These are phyloP conservation scores for Torulaspora quercuum DNA, from an alignment of 805 yeast species.

Conservation along the genomic window DNA sequence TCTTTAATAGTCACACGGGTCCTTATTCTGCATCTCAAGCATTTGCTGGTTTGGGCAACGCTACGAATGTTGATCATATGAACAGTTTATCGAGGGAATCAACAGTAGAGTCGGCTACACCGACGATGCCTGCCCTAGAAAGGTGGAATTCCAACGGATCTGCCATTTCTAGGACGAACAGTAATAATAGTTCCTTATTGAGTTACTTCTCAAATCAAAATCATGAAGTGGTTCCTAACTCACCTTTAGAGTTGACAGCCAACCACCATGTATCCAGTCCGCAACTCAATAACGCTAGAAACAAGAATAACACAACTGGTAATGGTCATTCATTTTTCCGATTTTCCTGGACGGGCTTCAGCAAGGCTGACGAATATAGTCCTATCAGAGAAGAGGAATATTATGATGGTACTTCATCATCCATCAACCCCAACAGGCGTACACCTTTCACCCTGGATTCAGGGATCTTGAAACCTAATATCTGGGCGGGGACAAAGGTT, in stretches of 20 bases:
- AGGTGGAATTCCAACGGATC: slow-evolving; percentile 32
- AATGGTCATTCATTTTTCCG: slow-evolving; percentile 43
- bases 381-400: slow-evolving; percentile 21
- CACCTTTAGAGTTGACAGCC: slow-evolving; percentile 14
- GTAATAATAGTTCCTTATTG: slow-evolving; percentile 27
- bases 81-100: slow-evolving; percentile 8
- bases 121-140: slow-evolving; percentile 27
- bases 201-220: slow-evolving; percentile 19
- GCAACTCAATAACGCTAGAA: slow-evolving; percentile 7
- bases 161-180: slow-evolving; percentile 29
- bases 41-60: slow-evolving; percentile 1
- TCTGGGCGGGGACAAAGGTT: slow-evolving; percentile 52
- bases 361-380: slow-evolving; percentile 22
- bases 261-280: slow-evolving; percentile 7
- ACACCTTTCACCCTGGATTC: slow-evolving; percentile 27
- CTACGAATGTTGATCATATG: slow-evolving; percentile 1
- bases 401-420: slow-evolving; percentile 6
- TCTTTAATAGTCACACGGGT: slow-evolving; percentile 28
- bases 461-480: slow-evolving; percentile 40
- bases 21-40: slow-evolving; percentile 14
- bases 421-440: slow-evolving; percentile 11
- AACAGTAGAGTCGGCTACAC: slow-evolving; percentile 6
- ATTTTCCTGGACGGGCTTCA: slow-evolving; percentile 38
- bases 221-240: slow-evolving; percentile 10
- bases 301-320: slow-evolving; percentile 7